Base-by-base conservation (phyloP, 768 basidiomycete species). In the Trametes sanguinea region DNA sequence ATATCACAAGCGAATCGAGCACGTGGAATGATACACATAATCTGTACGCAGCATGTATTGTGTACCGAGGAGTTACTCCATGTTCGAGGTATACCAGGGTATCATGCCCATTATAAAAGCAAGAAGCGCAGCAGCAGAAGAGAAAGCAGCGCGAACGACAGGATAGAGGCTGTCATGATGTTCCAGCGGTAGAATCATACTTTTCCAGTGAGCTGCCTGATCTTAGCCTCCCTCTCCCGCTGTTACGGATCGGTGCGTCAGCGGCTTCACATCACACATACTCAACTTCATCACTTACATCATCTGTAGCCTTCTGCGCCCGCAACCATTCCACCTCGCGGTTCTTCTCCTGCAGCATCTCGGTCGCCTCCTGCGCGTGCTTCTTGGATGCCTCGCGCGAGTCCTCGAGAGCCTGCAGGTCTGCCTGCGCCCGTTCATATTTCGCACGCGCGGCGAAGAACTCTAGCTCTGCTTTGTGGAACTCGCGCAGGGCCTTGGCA, bases 271-370 rank as follows among this genome's bases (percentile, higher is more conserved):
- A 45, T 4, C 40, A 17, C 33, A 59, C 6, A n/a, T 35, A 33
- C 13, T 0, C 4, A 27, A 9, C 2, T 13, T 50, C 16, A 37
- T 37, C 35, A 72, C 71, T 67, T 60, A 72, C 71, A 44, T 92
- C 90, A 65, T 92, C 90, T 7, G 85, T 85, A 39, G 82, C 83
- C 69, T 88, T 86, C 67, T 85, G 80, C 17, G 78, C 76, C 33
- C 89, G 77, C 54, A 92, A 71, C 63, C 80, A 80, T 65, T 92
- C 89, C 2, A 94, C 81, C 68, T 92, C 89, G 56, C 83, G 80
- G n/a, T 82, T 81, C 78, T 92, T 92, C 57, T 86, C 85, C 53
- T 85, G 81, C 55, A 92, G 76, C 66, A 81, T 82, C 53, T 83
- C 78, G 1, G 88, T 89, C 27, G 83, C 80, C 54, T 86, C 81